Evolutionary conservation across 2,329 filamentous ascomycete genomes (phyloP).

Genomic region (Arthroderma sp.): DNA sequence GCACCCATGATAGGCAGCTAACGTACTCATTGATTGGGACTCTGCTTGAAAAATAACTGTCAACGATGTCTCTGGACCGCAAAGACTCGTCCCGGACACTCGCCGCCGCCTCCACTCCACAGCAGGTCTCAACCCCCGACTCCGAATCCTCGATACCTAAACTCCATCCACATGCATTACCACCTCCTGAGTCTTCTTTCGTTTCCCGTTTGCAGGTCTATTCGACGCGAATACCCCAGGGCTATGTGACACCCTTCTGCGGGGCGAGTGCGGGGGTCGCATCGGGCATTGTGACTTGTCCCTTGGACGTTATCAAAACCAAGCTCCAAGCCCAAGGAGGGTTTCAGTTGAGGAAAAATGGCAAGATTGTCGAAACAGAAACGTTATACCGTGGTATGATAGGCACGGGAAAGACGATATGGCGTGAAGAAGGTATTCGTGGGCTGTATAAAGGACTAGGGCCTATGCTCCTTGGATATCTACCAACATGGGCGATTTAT

Average conservation of each 20-base stretch:
- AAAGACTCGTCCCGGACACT: slow-evolving; percentile 25
- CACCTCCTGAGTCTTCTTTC: slow-evolving; percentile 17
- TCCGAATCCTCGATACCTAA: slow-evolving; percentile 12
- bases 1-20: slow-evolving; percentile 23
- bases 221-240: slow-evolving; percentile 38
- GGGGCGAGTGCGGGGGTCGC: slow-evolving; percentile 84
- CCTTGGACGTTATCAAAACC: slow-evolving; percentile 97
- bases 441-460: slow-evolving; percentile 89
- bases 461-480: slow-evolving; percentile 86
- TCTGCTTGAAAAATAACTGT: slow-evolving; percentile 21
- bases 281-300: slow-evolving; percentile 88
- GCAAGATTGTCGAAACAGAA: slow-evolving; percentile 30
- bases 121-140: slow-evolving; percentile 9
- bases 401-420: slow-evolving; percentile 75
- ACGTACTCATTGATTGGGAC: slow-evolving; percentile 16
- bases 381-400: slow-evolving; percentile 70
- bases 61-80: slow-evolving; percentile 34
- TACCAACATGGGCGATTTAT: slow-evolving; percentile 97
- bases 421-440: slow-evolving; percentile 71
- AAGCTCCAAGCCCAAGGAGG: slow-evolving; percentile 92
- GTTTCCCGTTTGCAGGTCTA: slow-evolving; percentile 28
- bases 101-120: slow-evolving; percentile 17
- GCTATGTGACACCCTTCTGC: slow-evolving; percentile 63
- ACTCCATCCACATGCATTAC: slow-evolving; percentile 17
- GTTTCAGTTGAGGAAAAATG: slow-evolving; percentile 43